Base-by-base conservation (phyloP, 2,329 filamentous ascomycete genomes). In the Phaeosphaeria sp. region DNA sequence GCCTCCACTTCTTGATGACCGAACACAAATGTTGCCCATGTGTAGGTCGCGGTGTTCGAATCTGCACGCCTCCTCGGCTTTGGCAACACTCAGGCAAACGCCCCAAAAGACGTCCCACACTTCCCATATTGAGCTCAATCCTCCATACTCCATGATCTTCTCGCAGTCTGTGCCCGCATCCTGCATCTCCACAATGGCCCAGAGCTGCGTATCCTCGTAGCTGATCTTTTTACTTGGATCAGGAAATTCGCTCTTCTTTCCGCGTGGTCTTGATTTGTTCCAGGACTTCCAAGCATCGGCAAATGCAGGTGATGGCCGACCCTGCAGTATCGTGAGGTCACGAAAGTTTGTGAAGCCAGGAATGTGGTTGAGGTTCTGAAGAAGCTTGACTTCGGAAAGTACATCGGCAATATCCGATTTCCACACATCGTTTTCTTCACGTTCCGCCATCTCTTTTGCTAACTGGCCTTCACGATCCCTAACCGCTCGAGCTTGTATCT, bases 1-100 rank as follows among this genome's bases (percentile, higher is more conserved):
- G n/a, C 68, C 59, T 13, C 58, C 58, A 15, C 56, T 41, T 7
- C 63, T 59, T 18, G 65, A 66, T 5, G 71, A 72, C 9, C 68
- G 64, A 46, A 89, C 83, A 68, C 87, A 89, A 18, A 90, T 83
- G 64, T 90, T 90, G n/a, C 87, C 87, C 36, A 87, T 78, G 72
- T 90, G 87, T 3, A 90, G 74, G 73, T 90, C 87, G 20, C 87
- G 83, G 71, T 90, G 87, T 79, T 90, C 87, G 65, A 89, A 90
- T 51, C 81, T 74, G 6, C 84, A 82, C 53, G 81, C 82, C 66
- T 84, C 81, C 70, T 90, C 87, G 10, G 85, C 87, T 57, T 86
- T 84, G 17, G 84, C 86, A 10, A 89, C 74, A 1, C 85, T 83
- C 65, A 88, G 78, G 7, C 84, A 83, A n/a, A 88, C 85, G 17